Percentiles rank a stretch among this genome's conserved stretches.
phyloP scores from a whole-genome alignment of 2,329 filamentous ascomycete species.

The Pseudogymnoascus sp. region DNA sequence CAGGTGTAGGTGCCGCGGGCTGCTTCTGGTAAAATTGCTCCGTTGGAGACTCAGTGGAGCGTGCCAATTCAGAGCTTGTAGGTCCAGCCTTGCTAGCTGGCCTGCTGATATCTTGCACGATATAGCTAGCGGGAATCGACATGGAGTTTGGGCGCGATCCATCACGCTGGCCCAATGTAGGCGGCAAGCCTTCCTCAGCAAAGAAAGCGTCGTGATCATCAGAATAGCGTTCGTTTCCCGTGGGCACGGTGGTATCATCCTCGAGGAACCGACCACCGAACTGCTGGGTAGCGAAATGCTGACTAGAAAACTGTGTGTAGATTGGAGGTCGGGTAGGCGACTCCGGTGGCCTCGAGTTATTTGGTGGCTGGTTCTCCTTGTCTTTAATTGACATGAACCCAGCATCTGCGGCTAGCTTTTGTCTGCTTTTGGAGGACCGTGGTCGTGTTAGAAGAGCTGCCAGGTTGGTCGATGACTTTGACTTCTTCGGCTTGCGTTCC shows the following conservation, averaged over 20 bases:
- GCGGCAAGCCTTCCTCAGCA: slow-evolving; percentile 16
- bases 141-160: slow-evolving; percentile 24
- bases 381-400: slow-evolving; percentile 49
- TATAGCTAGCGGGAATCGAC: slow-evolving; percentile 29
- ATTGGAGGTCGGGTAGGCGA: slow-evolving; percentile 52
- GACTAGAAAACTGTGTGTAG: slow-evolving; percentile 64
- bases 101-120: slow-evolving; percentile 26
- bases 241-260: slow-evolving; percentile 29
- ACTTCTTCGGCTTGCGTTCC: slow-evolving; percentile 60
- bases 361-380: slow-evolving; percentile 74
- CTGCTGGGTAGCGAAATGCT: slow-evolving; percentile 31
- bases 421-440: slow-evolving; percentile 63
- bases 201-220: slow-evolving; percentile 17
- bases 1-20: background rate
- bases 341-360: slow-evolving; percentile 36
- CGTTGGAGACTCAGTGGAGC: background rate
- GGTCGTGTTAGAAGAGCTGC: slow-evolving; percentile 65
- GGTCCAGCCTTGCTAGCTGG: slow-evolving; percentile 17
- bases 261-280: slow-evolving; percentile 30
- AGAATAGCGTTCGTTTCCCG: slow-evolving; percentile 25
- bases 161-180: slow-evolving; percentile 22
- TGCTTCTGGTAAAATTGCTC: slow-evolving; percentile 4
- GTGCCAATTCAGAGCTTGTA: background rate
- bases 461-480: slow-evolving; percentile 79
- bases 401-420: slow-evolving; percentile 44